These are phyloP conservation scores for Sugiyamaella grinbergsii DNA, from an alignment of 1,139 yeast genomes.

Conservation along the genomic window DNA sequence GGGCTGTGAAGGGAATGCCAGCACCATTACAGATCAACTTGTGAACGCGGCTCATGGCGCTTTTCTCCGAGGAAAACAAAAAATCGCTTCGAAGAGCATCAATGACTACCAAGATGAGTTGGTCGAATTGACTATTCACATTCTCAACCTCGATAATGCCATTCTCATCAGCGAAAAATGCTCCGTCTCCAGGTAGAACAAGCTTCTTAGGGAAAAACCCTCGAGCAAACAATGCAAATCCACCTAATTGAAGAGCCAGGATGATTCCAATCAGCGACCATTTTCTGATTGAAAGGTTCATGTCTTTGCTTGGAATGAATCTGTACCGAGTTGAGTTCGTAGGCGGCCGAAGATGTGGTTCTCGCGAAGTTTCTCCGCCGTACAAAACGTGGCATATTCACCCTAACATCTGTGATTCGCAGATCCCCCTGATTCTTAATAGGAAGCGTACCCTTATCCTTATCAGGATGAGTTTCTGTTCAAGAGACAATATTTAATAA, in stretches of 20 bases:
- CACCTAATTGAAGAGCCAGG: conserved; percentile 50
- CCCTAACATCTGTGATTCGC: conserved; percentile 8
- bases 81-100: conserved; percentile 94
- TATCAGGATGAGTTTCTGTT: neutral
- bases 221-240: conserved; percentile 62
- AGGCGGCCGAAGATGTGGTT: no score
- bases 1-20: conserved; percentile 88
- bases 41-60: conserved; percentile 71
- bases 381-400: neutral
- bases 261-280: conserved; percentile 29
- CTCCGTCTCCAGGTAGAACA: conserved; percentile 59
- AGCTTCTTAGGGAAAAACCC: conserved; percentile 93
- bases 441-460: neutral
- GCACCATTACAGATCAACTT: conserved; percentile 60
- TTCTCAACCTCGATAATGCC: conserved; percentile 31
- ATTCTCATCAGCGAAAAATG: conserved; percentile 38
- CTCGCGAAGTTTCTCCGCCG: neutral
- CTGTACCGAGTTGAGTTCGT: no score
- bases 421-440: conserved; percentile 16
- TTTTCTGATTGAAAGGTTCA: conserved; percentile 9
- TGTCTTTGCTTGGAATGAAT: neutral
- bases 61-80: conserved; percentile 58
- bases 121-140: conserved; percentile 57
- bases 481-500: neutral
- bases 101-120: conserved; percentile 77